Conservation (phyloP, 148 eudicot species). For the Fagopyrum esculentum region DNA sequence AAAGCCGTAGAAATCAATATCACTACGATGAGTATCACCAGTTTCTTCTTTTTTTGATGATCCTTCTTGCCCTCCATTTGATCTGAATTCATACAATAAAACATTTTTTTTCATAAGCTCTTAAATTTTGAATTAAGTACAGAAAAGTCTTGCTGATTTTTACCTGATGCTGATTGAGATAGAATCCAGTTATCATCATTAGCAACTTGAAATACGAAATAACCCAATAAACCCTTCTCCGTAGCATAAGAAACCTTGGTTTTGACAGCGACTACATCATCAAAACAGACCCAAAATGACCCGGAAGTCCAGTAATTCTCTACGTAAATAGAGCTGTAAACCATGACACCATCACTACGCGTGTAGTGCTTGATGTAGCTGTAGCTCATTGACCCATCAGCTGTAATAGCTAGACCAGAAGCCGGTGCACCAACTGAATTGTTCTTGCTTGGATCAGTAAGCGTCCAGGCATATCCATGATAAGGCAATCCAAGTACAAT, state of each 20-base stretch:
- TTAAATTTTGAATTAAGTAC: neutral
- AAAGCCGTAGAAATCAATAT: neutral
- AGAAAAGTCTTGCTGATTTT: neutral
- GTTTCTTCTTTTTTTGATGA: constrained; percentile 5
- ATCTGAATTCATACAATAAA: neutral
- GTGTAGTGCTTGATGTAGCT: constrained; percentile 17
- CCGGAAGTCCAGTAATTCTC: constrained; percentile 24
- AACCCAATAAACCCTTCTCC: constrained; percentile 40
- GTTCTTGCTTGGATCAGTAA: constrained; percentile 16
- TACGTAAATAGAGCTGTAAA: constrained; percentile 29
- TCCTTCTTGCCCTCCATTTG: constrained; percentile 1
- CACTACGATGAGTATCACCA: neutral
- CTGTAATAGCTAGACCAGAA: constrained; percentile 23
- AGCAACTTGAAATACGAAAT: constrained; percentile 27
- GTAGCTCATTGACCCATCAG: constrained; percentile 35
- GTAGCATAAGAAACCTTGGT: constrained; percentile 39
- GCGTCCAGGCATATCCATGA: constrained; percentile 38
- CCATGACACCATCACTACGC: constrained; percentile 18
- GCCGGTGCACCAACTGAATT: constrained; percentile 12
- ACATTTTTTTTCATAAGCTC: neutral
- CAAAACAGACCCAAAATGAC: constrained; percentile 40
- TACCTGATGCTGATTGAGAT: constrained; percentile 5
- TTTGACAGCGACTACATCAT: constrained; percentile 40
- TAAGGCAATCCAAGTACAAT: constrained; percentile 33
- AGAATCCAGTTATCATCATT: constrained; percentile 26